Evolutionary conservation across 306 rosid species (phyloP), one percentile per base, ranked within the genome.

Genomic region (Quercus alba): DNA sequence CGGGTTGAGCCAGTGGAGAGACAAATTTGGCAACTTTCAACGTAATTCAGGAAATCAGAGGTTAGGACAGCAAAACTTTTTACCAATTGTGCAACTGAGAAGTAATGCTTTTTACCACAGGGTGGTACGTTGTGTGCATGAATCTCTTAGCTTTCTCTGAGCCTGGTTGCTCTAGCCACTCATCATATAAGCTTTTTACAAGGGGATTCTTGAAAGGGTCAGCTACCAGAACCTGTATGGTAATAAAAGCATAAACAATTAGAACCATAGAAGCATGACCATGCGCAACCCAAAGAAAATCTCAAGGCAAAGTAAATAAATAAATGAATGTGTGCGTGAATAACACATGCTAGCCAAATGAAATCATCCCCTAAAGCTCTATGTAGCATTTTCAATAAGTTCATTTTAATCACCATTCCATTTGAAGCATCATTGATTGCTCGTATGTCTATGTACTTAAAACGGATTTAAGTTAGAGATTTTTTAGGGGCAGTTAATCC

Each of bases 1-100:
- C 11, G 63, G 19, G 35, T 21, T 31, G 64, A 54, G 54, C 23
- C 23, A 0, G 67, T 41, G 72, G 77, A 75, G 75, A 84, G 79
- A 51, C 38, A 30, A 1, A 38, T 46, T 13, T 11, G 41, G 30
- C 58, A 77, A 26, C 70, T 31, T 80, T 58, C 75, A 55, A 68
- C 69, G 19, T 19, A 25, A 20, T 20, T 35, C 76, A 18, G 9
- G 54, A 68, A 49, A 49, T 58, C 58, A 17, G 73, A 75, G 76
- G 75, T 67, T 66, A 77, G 63, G 70, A n/a, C 26, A 33, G 44
- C 72, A 68, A 19, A 63, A 54, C 44, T 41, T 28, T 75, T 81
- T 74, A 95, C 99, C 99, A 95, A 86, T 90, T 87, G 73, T 90
- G 88, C 86, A 95, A 87, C 86, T 93, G 98, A 64, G 99, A 86